A percentile compares a stretch with the other conserved stretches of the same genome.
These are phyloP conservation scores for Mychonastes homosphaera DNA, from an alignment of 139 green algal genomes.

Conservation along the genomic window DNA sequence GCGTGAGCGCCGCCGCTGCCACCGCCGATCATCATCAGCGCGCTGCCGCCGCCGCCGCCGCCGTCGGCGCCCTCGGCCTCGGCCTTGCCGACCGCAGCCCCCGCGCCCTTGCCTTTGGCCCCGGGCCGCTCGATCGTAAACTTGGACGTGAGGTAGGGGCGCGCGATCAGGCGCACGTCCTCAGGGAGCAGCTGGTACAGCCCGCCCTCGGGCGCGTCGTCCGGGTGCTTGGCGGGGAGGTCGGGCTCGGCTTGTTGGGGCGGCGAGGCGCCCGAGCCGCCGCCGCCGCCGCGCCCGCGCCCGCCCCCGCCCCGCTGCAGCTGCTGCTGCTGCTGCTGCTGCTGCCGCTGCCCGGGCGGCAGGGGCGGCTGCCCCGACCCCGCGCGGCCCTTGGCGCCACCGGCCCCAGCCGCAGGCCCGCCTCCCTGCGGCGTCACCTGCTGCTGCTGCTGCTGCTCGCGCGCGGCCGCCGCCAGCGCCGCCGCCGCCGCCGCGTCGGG, in stretches of 20 bases:
- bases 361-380: too few species aligned
- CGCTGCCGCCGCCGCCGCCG: too few species aligned
- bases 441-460: constrained; percentile 18
- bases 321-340: too few species aligned
- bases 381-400: neutral
- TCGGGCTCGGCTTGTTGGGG: too few species aligned
- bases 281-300: neutral
- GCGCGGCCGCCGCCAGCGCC: neutral
- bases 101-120: neutral
- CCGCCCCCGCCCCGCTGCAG: neutral
- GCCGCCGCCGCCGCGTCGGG: neutral
- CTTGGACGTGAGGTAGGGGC: constrained; percentile 45
- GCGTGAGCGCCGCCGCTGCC: too few species aligned
- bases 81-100: constrained; percentile 17
- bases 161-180: constrained; percentile 45
- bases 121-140: constrained; percentile 22
- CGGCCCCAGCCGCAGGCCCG: neutral
- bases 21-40: too few species aligned
- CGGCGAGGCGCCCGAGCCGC: neutral
- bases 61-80: neutral
- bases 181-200: constrained; percentile 47
- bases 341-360: too few species aligned
- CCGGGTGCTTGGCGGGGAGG: too few species aligned
- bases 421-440: constrained; percentile 6
- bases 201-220: too few species aligned